Conservation (phyloP, 1,284 basidiomycete genomes). For the Ganoderma multipileum region DNA sequence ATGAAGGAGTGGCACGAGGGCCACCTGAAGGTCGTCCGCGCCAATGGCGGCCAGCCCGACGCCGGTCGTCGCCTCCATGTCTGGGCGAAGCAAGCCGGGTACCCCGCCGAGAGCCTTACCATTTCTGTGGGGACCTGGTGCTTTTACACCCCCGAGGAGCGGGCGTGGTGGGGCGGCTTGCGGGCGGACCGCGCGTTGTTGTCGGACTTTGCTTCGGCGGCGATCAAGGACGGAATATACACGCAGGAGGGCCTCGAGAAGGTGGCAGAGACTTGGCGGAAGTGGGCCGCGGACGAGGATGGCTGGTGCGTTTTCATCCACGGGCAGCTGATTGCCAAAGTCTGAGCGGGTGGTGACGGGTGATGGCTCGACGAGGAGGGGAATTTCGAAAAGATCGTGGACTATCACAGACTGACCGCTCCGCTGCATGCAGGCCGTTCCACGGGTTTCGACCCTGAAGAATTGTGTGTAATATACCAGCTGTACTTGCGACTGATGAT, state of each 20-base stretch:
- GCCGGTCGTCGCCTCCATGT: constrained; percentile 39
- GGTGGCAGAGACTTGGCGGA: constrained; percentile 37
- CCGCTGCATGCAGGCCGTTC: neutral
- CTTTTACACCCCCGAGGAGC: constrained; percentile 43
- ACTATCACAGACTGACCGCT: neutral
- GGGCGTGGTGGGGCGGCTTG: constrained; percentile 43
- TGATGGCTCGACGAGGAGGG: neutral
- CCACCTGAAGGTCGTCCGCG: constrained; percentile 36
- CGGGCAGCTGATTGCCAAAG: constrained; percentile 41
- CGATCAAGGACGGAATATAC: constrained; percentile 37
- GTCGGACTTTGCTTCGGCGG: constrained; percentile 40
- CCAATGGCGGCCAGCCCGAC: constrained; percentile 40
- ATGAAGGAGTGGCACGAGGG: constrained; percentile 37
- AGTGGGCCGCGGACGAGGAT: constrained; percentile 43
- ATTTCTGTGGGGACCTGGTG: constrained; percentile 43
- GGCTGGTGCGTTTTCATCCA: constrained; percentile 44
- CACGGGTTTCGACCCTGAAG: neutral
- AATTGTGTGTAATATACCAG: too few relatives aligned
- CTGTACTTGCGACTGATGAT: too few relatives aligned
- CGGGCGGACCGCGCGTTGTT: constrained; percentile 44
- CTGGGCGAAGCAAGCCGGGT: constrained; percentile 42
- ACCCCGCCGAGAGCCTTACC: constrained; percentile 35
- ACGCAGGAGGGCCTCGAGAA: constrained; percentile 36
- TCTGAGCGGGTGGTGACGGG: constrained; percentile 6
- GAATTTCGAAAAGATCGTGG: neutral